These are phyloP conservation scores for Keqinozyma sinolaborantium DNA, from an alignment of 1,139 yeast genomes.

Conservation along the genomic window DNA sequence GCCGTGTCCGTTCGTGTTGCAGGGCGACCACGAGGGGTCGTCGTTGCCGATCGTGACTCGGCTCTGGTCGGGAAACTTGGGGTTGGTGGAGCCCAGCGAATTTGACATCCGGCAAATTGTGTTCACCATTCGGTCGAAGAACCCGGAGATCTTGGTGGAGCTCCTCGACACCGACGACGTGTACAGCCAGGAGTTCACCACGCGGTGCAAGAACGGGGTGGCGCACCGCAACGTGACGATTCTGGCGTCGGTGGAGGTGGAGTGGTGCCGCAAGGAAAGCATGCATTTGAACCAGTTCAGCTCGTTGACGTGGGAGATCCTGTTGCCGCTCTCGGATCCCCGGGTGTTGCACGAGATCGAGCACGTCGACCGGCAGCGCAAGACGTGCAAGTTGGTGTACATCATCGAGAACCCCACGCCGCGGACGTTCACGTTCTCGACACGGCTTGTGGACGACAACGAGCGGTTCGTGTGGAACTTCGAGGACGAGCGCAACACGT, in stretches of 20 bases:
- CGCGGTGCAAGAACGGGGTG: slow-evolving; percentile 37
- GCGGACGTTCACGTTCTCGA: slow-evolving; percentile 60
- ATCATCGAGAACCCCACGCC: slow-evolving; percentile 74
- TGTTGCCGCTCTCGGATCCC: slow-evolving; percentile 67
- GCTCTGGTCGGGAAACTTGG: slow-evolving; percentile 39
- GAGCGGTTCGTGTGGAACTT: slow-evolving; percentile 26
- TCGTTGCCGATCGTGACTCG: slow-evolving; percentile 45
- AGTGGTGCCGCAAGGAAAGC: slow-evolving; percentile 30
- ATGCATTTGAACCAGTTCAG: slow-evolving; percentile 19
- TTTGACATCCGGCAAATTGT: slow-evolving; percentile 9
- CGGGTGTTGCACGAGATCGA: slow-evolving; percentile 48
- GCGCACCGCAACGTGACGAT: slow-evolving; percentile 39
- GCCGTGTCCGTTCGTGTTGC: slow-evolving; percentile 41
- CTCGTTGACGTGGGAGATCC: slow-evolving; percentile 43
- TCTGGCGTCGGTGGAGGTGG: slow-evolving; percentile 19
- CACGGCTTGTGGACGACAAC: slow-evolving; percentile 27
- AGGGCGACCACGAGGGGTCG: slow-evolving; percentile 11
- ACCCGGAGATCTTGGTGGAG: slow-evolving; percentile 28
- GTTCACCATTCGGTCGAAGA: slow-evolving; percentile 22
- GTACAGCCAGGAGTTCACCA: slow-evolving; percentile 19
- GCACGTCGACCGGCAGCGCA: slow-evolving; percentile 9
- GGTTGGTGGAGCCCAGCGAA: slow-evolving; percentile 11
- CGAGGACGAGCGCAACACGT: slow-evolving; percentile 21
- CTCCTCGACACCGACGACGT: slow-evolving; percentile 6
- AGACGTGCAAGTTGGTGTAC: slow-evolving; percentile 35